Percentiles rank a stretch among this genome's conserved stretches.
These are phyloP conservation scores for Linnemannia zychae DNA, from an alignment of 192 early-diverging fungal genomes.

Conservation along the genomic window DNA sequence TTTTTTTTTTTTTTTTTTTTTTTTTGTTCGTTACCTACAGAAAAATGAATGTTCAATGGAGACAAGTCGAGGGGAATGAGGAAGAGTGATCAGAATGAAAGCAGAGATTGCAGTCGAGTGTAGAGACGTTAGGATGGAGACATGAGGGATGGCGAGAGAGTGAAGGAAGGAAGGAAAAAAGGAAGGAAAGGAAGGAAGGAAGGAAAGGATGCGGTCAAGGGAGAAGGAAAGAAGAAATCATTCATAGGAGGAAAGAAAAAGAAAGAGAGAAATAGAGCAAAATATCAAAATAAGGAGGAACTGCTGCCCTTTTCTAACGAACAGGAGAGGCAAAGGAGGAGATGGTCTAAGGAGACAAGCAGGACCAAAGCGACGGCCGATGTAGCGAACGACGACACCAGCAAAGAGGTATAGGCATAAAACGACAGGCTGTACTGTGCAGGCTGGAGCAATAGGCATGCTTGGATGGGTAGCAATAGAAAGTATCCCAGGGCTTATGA, in stretches of 20 bases:
- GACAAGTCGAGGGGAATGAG: not conserved
- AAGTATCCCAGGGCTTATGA: no score
- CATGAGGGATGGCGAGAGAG: not conserved
- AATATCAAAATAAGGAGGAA: not conserved
- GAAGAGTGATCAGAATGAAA: not conserved
- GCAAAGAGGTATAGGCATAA: not conserved
- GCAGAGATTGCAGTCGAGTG: not conserved
- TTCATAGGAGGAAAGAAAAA: not conserved
- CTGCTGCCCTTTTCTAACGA: not conserved
- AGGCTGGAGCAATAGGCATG: no score
- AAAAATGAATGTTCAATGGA: not conserved
- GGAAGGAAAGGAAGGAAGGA: not conserved
- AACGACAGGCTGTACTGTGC: not conserved
- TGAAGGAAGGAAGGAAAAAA: not conserved
- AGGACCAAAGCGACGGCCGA: not conserved
- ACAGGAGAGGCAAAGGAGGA: not conserved
- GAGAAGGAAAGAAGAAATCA: not conserved
- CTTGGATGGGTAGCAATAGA: no score
- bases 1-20: not conserved
- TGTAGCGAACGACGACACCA: no score
- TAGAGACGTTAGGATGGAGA: not conserved
- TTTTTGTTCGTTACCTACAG: not conserved
- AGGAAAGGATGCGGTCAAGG: not conserved
- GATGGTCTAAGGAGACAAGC: not conserved
- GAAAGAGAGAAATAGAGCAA: not conserved